These are phyloP conservation scores for Phytophthora litchii DNA, from an alignment of 352 stramenopile species.

Conservation along the genomic window DNA sequence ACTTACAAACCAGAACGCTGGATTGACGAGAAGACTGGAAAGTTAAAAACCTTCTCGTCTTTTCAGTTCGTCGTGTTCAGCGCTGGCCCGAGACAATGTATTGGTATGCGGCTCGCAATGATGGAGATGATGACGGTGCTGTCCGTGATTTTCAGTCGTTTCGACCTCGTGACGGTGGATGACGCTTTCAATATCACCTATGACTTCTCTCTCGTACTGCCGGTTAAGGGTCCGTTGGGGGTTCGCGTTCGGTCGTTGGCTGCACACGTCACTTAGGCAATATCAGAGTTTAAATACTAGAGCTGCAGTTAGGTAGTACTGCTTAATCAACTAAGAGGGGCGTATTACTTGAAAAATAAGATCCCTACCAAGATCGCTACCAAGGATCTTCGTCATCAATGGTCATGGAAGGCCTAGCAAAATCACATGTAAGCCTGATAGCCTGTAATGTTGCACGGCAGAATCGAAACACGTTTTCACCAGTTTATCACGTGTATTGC, in stretches of 20 bases:
- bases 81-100: slow-evolving; percentile 40
- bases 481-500: too few species aligned
- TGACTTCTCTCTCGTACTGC: slow-evolving; percentile 41
- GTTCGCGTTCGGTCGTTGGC: slow-evolving; percentile 23
- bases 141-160: slow-evolving; percentile 52
- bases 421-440: too few species aligned
- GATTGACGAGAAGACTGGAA: slow-evolving; percentile 32
- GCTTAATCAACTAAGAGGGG: too few species aligned
- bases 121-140: slow-evolving; percentile 49
- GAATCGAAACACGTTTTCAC: too few species aligned
- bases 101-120: slow-evolving; percentile 40
- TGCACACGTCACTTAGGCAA: slow-evolving; percentile 22
- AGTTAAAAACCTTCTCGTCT: slow-evolving; percentile 31
- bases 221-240: slow-evolving; percentile 36
- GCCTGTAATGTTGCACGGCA: too few species aligned
- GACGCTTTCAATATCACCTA: slow-evolving; percentile 40
- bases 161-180: slow-evolving; percentile 43
- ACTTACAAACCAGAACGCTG: slow-evolving; percentile 53
- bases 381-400: too few species aligned
- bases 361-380: too few species aligned
- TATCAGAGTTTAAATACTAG: too few species aligned
- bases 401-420: too few species aligned
- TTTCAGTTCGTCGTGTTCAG: slow-evolving; percentile 44
- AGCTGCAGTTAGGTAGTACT: too few species aligned
- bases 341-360: too few species aligned